phyloP scores from a whole-genome alignment of 2,329 filamentous ascomycete species.

The Monilinia aucupariae region DNA sequence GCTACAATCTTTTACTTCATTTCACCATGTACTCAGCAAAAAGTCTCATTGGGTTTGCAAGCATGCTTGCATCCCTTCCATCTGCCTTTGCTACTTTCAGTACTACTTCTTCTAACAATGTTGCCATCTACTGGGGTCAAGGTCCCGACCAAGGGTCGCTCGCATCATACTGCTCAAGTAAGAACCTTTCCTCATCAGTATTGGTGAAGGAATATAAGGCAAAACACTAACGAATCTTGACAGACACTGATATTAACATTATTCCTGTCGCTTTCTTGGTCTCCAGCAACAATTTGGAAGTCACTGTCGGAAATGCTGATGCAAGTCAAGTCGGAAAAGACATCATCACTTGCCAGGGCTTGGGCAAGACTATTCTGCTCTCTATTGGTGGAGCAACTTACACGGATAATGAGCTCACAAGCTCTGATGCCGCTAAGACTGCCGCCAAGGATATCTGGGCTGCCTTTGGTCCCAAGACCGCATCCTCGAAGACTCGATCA shows the following conservation, averaged over 20 bases:
- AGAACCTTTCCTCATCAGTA: background rate
- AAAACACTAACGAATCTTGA: background rate
- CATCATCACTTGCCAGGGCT: conserved; percentile 15
- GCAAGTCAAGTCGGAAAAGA: conserved; percentile 12
- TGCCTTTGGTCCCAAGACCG: conserved; percentile 58
- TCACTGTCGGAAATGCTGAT: conserved; percentile 17
- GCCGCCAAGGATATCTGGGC: conserved; percentile 62
- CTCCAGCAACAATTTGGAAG: conserved; percentile 7
- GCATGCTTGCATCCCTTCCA: conserved; percentile 24
- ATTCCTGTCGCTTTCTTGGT: conserved; percentile 12
- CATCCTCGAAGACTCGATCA: conserved; percentile 49
- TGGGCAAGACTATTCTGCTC: conserved; percentile 61
- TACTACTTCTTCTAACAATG: conserved; percentile 42
- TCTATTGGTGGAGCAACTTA: conserved; percentile 69
- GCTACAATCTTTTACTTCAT: background rate
- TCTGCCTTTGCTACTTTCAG: conserved; percentile 40
- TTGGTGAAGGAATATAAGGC: background rate
- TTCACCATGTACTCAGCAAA: conserved; percentile 17
- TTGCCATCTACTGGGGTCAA: conserved; percentile 61
- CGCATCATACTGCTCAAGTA: conserved; percentile 18
- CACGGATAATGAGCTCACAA: conserved; percentile 60
- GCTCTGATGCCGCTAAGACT: conserved; percentile 44
- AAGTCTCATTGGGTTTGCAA: conserved; percentile 11
- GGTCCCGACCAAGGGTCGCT: conserved; percentile 13
- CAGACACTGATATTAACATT: conserved; percentile 9